Evolutionary conservation across 805 yeast genomes (phyloP), one percentile per base, ranked within the genome.

Genomic region (Gaillardinia entomophila): DNA sequence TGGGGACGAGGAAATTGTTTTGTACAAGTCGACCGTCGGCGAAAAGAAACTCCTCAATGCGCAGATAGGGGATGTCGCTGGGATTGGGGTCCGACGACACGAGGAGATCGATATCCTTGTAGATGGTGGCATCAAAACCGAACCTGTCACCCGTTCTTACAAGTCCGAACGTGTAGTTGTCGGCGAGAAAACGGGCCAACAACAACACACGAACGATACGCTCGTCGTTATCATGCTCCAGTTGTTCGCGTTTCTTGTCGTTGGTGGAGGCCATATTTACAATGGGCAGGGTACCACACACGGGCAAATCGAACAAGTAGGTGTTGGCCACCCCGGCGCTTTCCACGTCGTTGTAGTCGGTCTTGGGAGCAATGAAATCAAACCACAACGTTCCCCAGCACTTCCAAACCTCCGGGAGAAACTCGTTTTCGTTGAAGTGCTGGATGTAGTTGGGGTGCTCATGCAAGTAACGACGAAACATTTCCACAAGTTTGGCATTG

Each of bases 311-410:
- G 49, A 79, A 73, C 35, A 77, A 62, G 41, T 71, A 68, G 19
- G 46, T 38, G 36, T 71, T 73, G 28, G 55, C 53, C n/a, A 80
- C 71, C 7, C 88, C 87, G 3, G 80, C 73, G 15, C 68, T 68
- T 29, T 57, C 65, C 23, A 65, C 57, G 29, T 63, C 71, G 26
- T 57, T 57, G 41, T 70, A 73, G 42, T 77, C 83, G 4, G 60
- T 63, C 47, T 81, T 82, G 27, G 66, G 51, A 12, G 62, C 48
- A 25, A 83, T 62, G 16, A 62, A 60, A 53, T 83, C 89, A 56
- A 75, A 84, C 90, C 92, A 83, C 26, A 84, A 51, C 0, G 87
- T 73, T 2, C 94, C 94, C 87, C 90, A 82, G 47, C 88, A 78
- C 49, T 79, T 79, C 89, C 89, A 83, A 14, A 79, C 82, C 55